phyloP scores from a whole-genome alignment of 169 alveolate species.

The Eimeria maxima region DNA sequence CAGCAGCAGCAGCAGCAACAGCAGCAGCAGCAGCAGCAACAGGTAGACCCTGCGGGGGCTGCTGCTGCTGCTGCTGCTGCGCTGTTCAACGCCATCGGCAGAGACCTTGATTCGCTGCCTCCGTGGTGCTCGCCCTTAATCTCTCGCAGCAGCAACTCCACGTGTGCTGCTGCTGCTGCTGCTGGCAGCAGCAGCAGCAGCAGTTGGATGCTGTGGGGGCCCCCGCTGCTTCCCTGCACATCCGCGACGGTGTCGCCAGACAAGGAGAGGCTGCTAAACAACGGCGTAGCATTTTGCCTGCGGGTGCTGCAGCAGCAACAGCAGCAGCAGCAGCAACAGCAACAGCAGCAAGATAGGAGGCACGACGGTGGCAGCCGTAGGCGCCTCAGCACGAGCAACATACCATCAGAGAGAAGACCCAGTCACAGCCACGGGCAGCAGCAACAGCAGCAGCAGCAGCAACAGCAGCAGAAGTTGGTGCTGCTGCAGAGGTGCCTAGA shows the following conservation, averaged over 20 bases:
- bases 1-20: slow-evolving; percentile 69
- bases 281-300: slow-evolving; percentile 71
- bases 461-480: slow-evolving; percentile 56
- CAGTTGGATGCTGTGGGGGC: slow-evolving; percentile 32
- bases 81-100: slow-evolving; percentile 26
- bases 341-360: slow-evolving; percentile 6
- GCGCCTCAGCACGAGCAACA: slow-evolving; percentile 20
- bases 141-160: not conserved
- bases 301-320: slow-evolving; percentile 74
- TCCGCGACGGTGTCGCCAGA: slow-evolving; percentile 56
- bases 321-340: slow-evolving; percentile 60
- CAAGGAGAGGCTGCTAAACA: slow-evolving; percentile 64
- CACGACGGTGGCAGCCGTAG: slow-evolving; percentile 24
- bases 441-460: slow-evolving; percentile 54
- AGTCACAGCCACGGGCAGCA: not conserved
- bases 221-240: slow-evolving; percentile 57
- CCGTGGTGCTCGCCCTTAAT: slow-evolving; percentile 41
- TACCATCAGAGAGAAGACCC: not conserved
- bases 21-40: slow-evolving; percentile 43
- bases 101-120: slow-evolving; percentile 53
- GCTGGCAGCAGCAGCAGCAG: slow-evolving; percentile 54
- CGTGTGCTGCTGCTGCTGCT: slow-evolving; percentile 8
- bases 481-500: slow-evolving; percentile 32
- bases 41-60: slow-evolving; percentile 34
- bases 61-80: slow-evolving; percentile 74